Conservation (phyloP, 495 filamentous ascomycete species). For the Penicillium cinerascens region DNA sequence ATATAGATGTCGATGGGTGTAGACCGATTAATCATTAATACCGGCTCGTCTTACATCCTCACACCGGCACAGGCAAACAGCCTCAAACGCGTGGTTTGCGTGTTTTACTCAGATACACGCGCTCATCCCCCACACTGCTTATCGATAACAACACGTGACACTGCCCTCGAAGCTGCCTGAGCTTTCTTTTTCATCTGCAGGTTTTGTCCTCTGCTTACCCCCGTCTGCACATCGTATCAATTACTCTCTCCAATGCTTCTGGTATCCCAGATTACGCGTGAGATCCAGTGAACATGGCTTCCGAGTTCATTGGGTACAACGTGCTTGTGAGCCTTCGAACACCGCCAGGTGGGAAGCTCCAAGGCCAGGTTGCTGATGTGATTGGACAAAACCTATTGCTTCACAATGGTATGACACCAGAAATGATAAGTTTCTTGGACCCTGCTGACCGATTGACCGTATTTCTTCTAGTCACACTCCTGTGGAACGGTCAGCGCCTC, state of each 20-base stretch:
- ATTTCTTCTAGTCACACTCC: constrained; percentile 40
- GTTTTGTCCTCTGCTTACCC: background rate
- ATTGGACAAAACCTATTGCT: constrained; percentile 72
- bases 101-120: background rate
- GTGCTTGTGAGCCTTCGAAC: constrained; percentile 70
- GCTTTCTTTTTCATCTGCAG: constrained; percentile 5
- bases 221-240: background rate
- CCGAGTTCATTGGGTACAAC: constrained; percentile 73
- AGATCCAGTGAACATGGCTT: constrained; percentile 47
- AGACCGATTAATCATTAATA: background rate
- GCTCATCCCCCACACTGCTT: constrained; percentile 9
- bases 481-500: constrained; percentile 46
- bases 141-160: constrained; percentile 22
- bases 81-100: background rate
- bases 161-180: constrained; percentile 7
- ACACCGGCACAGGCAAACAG: background rate
- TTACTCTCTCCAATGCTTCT: background rate
- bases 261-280: background rate
- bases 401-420: constrained; percentile 63
- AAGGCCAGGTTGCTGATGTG: constrained; percentile 71
- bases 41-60: background rate
- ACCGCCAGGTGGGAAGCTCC: constrained; percentile 62
- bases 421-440: background rate
- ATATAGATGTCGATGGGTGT: background rate
- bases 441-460: background rate